Evolutionary conservation across 1,284 basidiomycete species (phyloP).

Genomic region (Papiliotrema nemorosa): DNA sequence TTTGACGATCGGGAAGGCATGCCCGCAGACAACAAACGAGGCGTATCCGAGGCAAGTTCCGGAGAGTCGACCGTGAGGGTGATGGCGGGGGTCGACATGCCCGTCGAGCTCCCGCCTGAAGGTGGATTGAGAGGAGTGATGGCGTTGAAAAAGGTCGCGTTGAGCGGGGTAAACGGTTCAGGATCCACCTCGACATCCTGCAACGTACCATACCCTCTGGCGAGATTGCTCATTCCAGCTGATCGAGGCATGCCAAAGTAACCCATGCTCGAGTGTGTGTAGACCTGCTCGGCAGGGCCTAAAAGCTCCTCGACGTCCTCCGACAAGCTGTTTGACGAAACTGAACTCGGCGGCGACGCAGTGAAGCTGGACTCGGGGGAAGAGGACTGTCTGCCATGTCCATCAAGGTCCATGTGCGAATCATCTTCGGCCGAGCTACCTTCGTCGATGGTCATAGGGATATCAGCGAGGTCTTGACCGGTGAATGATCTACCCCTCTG

Average conservation of each 20-base stretch:
- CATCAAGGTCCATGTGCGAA: not conserved
- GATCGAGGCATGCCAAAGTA: not conserved
- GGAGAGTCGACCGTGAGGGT: slow-evolving; percentile 15
- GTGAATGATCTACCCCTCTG: slow-evolving; percentile 42
- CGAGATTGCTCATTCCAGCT: not conserved
- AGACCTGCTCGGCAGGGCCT: not conserved
- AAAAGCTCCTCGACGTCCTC: slow-evolving; percentile 1
- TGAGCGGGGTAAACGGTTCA: slow-evolving; percentile 14
- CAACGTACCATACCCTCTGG: not conserved
- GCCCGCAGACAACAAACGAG: slow-evolving; percentile 1
- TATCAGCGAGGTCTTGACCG: slow-evolving; percentile 19
- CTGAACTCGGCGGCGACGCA: slow-evolving; percentile 5
- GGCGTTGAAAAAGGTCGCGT: slow-evolving; percentile 10
- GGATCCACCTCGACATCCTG: slow-evolving; percentile 2
- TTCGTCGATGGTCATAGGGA: slow-evolving; percentile 1
- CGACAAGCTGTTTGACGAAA: not conserved
- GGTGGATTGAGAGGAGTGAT: not conserved
- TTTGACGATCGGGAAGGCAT: not conserved
- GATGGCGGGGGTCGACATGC: slow-evolving; percentile 10
- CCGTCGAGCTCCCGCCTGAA: not conserved
- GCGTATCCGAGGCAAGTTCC: not conserved
- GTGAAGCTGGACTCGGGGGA: slow-evolving; percentile 8
- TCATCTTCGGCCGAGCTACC: not conserved
- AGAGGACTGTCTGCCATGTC: not conserved
- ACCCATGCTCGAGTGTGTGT: not conserved